Conservation (phyloP, 192 early-diverging fungal species). For the Coemansia sp. region DNA sequence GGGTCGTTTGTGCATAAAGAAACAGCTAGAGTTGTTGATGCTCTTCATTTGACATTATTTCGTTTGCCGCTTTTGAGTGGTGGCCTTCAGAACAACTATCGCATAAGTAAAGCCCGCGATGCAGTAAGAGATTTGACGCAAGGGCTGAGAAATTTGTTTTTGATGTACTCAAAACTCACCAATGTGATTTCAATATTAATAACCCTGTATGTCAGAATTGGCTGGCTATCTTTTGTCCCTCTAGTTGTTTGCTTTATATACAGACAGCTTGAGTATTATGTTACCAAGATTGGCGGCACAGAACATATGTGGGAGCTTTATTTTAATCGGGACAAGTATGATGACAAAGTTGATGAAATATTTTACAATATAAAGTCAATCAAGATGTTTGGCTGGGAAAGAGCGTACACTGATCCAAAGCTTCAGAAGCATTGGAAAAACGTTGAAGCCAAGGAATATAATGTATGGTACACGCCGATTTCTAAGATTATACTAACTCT, state of each 20-base stretch:
- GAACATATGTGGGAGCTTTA: constrained; percentile 5
- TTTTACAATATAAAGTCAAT: background rate
- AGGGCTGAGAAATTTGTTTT: background rate
- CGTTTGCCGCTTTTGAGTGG: constrained; percentile 21
- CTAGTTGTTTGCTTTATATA: constrained; percentile 1
- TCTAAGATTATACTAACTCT: background rate
- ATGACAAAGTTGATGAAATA: background rate
- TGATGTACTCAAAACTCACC: background rate
- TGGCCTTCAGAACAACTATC: background rate
- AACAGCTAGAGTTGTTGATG: background rate
- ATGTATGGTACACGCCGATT: background rate
- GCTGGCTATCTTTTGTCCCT: constrained; percentile 20
- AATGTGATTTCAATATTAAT: background rate
- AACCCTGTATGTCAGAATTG: constrained; percentile 17
- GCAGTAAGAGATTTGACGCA: background rate
- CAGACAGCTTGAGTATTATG: background rate
- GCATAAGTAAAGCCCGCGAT: background rate
- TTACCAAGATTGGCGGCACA: background rate
- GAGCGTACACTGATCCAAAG: constrained; percentile 27
- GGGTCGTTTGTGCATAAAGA: background rate
- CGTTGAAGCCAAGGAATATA: background rate
- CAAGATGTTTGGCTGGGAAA: constrained; percentile 43
- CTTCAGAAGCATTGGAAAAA: background rate
- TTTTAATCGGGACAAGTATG: background rate
- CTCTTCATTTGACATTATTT: constrained; percentile 25